phyloP scores from a whole-genome alignment of 2,329 filamentous ascomycete genomes.

The Fusarium piperis region DNA sequence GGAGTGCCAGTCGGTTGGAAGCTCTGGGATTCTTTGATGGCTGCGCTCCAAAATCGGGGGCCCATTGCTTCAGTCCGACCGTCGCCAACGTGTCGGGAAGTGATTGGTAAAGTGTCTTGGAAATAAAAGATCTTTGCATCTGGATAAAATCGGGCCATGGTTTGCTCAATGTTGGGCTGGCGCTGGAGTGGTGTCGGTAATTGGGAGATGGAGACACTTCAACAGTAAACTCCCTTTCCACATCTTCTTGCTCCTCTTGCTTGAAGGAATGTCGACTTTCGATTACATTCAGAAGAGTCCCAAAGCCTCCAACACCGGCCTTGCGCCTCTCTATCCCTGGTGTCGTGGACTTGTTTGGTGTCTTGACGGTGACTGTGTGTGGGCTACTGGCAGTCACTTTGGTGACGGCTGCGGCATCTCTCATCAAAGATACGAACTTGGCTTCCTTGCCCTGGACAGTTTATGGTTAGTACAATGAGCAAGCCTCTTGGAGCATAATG shows the following conservation, averaged over 20 bases:
- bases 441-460: constrained; percentile 55
- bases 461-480: constrained; percentile 1
- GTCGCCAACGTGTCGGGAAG: constrained; percentile 52
- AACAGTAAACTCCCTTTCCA: constrained; percentile 50
- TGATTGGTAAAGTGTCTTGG: constrained; percentile 49
- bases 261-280: not conserved
- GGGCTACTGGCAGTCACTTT: constrained; percentile 57
- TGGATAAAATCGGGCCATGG: constrained; percentile 53
- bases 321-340: not conserved
- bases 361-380: constrained; percentile 55
- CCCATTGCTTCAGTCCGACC: constrained; percentile 57
- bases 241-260: not conserved
- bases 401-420: constrained; percentile 50
- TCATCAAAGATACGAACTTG: constrained; percentile 62
- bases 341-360: constrained; percentile 27
- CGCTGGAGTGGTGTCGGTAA: constrained; percentile 54
- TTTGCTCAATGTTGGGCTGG: constrained; percentile 50
- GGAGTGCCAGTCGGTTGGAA: constrained; percentile 22
- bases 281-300: not conserved
- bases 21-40: constrained; percentile 2
- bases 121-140: constrained; percentile 48
- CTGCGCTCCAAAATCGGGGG: constrained; percentile 39
- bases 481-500: not conserved
- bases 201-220: constrained; percentile 51
- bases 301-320: not conserved